These are phyloP conservation scores for Eutrema japonicum DNA, from an alignment of 345 rosid genomes.

Conservation along the genomic window DNA sequence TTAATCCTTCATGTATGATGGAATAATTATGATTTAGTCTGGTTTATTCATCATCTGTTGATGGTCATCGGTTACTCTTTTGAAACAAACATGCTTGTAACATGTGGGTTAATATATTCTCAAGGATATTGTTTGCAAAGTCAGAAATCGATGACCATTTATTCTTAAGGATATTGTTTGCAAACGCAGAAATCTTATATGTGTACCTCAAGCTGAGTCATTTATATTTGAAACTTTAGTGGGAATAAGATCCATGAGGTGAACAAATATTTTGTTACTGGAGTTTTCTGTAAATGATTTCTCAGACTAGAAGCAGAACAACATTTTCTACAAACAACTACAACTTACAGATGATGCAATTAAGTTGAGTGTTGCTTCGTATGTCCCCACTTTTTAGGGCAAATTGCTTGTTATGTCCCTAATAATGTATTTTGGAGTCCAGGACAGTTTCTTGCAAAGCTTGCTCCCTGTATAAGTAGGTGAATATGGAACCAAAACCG, in stretches of 20 bases:
- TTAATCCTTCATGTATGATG: slow-evolving; percentile 25
- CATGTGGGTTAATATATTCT: not conserved
- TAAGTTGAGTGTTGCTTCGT: too few species aligned
- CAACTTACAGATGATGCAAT: not conserved
- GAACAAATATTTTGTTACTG: not conserved
- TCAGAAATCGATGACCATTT: not conserved
- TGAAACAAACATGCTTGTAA: slow-evolving; percentile 9
- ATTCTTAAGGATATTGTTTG: too few species aligned
- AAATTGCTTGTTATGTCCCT: too few species aligned
- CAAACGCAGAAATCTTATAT: not conserved
- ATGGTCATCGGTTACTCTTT: slow-evolving; percentile 15
- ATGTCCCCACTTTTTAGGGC: too few species aligned
- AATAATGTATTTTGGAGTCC: too few species aligned
- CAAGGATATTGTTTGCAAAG: too few species aligned
- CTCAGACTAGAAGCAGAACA: slow-evolving; percentile 7
- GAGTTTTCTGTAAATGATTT: slow-evolving; percentile 8
- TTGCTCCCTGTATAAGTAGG: too few species aligned
- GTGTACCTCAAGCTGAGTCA: not conserved
- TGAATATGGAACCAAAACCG: too few species aligned
- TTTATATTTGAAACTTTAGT: slow-evolving; percentile 9
- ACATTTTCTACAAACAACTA: slow-evolving; percentile 28
- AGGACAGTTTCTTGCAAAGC: too few species aligned
- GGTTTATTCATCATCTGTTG: slow-evolving; percentile 24
- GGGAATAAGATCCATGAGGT: not conserved
- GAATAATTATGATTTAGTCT: slow-evolving; percentile 11